Evolutionary conservation across 129 eudicot genomes (phyloP), one percentile per base, ranked within the genome.

Genomic region (Rutidosis leptorrhynchoides): DNA sequence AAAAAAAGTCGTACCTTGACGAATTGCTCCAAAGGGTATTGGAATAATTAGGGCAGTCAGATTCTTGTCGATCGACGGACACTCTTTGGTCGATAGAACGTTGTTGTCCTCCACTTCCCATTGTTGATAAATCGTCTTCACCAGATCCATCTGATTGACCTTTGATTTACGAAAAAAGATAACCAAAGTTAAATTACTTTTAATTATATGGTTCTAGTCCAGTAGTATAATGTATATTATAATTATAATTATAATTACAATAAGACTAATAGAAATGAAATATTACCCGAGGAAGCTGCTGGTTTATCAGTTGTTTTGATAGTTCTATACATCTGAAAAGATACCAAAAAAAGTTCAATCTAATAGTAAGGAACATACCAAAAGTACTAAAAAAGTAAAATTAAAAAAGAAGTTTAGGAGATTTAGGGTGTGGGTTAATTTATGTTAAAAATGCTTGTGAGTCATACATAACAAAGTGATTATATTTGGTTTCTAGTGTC

Each of bases 261-360:
- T 35, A 65, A 24, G 23, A 22, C 26, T 67, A 60, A 60, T 46
- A 48, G 42, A 53, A 57, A 54, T 14, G 33, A 79, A 65, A 32
- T 61, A 62, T 69, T 74, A 89, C 96, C 96, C 79, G 93, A 85
- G 56, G 93, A 89, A 80, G 89, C 89, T 61, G 96, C 93, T 68
- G 93, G 96, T 65, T 81, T 89, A 92, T 89, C 96, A 73, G 96
- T 89, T 67, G 89, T 89, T 69, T 89, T 89, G 25, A 89, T 85
- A 77, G 96, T 89, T 77, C 96, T 58, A 83, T 89, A 89, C 96
- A 89, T 89, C 96, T 89, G 83, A 67, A 57, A 49, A 58, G 40
- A 51, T 51, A 2, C 15, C 7, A 49, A 75, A 51, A 48, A 8
- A 60, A 75, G 5, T 58, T 28, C 32, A 64, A 16, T 22, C 24